Percentiles rank a stretch among this genome's conserved stretches.
These are phyloP conservation scores for Ustulina deusta DNA, from an alignment of 2,329 filamentous ascomycete genomes.

Conservation along the genomic window DNA sequence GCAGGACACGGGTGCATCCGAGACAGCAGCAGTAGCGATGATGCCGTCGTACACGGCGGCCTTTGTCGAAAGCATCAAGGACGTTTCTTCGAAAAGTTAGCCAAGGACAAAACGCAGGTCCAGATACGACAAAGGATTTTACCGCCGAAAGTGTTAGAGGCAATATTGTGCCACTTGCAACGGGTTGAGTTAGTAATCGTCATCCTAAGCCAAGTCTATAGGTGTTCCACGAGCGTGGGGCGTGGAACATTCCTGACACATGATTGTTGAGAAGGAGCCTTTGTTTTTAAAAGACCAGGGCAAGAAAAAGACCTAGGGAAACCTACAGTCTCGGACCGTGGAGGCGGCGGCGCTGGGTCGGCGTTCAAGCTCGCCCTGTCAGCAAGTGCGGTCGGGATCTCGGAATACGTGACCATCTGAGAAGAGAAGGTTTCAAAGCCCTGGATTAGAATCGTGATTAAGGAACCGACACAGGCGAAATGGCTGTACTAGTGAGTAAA, in stretches of 20 bases:
- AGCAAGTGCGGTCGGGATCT: conserved; percentile 43
- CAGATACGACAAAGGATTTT: conserved; percentile 1
- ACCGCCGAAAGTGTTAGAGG: conserved; percentile 41
- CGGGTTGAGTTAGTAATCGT: neutral
- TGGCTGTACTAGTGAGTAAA: conserved; percentile 46
- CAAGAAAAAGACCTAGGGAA: neutral
- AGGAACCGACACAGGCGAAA: conserved; percentile 54
- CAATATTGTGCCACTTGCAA: conserved; percentile 50
- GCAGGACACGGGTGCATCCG: conserved; percentile 48
- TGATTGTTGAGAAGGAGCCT: too few species aligned
- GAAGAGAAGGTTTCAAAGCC: conserved; percentile 57
- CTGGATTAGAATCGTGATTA: conserved; percentile 53
- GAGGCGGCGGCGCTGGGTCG: conserved; percentile 46
- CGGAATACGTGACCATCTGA: conserved; percentile 53
- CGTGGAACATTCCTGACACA: neutral
- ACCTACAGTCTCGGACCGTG: conserved; percentile 50
- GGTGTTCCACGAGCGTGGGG: neutral
- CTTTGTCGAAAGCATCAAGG: conserved; percentile 52
- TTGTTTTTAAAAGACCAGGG: neutral
- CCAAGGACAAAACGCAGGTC: conserved; percentile 6
- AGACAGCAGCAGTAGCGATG: conserved; percentile 49
- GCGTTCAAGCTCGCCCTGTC: conserved; percentile 38
- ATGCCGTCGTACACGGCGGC: conserved; percentile 56
- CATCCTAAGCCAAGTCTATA: neutral
- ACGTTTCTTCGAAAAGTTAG: conserved; percentile 37